Evolutionary conservation across 2,329 filamentous ascomycete genomes (phyloP).

Genomic region (Coniochaeta hoffmannii): DNA sequence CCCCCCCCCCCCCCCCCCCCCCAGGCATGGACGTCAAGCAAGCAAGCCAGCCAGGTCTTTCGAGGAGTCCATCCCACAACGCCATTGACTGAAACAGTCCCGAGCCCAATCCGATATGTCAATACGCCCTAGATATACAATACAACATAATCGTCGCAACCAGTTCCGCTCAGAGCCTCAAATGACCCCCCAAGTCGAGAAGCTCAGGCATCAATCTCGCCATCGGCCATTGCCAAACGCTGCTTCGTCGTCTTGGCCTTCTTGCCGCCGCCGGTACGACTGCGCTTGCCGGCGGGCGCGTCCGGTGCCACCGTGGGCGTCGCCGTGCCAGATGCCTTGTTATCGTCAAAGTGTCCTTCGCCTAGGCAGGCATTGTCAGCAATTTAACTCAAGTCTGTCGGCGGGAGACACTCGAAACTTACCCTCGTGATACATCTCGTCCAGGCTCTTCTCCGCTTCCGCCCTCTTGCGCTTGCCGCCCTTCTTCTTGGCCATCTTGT

Average conservation of each 20-base stretch:
- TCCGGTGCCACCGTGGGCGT: slow-evolving; percentile 59
- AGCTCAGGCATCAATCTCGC: slow-evolving; percentile 31
- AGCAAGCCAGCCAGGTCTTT: too few relatives aligned
- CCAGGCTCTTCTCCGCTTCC: slow-evolving; percentile 56
- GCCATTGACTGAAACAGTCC: too few relatives aligned
- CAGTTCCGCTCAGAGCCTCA: background rate
- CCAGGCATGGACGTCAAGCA: too few relatives aligned
- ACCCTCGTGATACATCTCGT: slow-evolving; percentile 99
- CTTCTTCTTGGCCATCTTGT: slow-evolving; percentile 55
- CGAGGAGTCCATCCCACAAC: too few relatives aligned
- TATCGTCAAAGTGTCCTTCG: slow-evolving; percentile 93
- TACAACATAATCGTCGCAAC: background rate
- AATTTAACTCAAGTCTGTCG: background rate
- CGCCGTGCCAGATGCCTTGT: slow-evolving; percentile 76
- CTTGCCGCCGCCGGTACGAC: slow-evolving; percentile 44
- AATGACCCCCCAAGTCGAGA: background rate
- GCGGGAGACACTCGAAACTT: slow-evolving; percentile 29
- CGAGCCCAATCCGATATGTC: background rate
- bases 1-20: too few relatives aligned
- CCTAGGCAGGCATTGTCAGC: slow-evolving; percentile 44
- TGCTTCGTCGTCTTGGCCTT: slow-evolving; percentile 64
- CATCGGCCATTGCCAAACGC: slow-evolving; percentile 60
- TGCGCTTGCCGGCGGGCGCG: slow-evolving; percentile 48
- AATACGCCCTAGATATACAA: background rate
- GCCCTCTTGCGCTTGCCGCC: slow-evolving; percentile 45